Conservation (phyloP, 139 green algal genomes). For the Asterochloris sp. region DNA sequence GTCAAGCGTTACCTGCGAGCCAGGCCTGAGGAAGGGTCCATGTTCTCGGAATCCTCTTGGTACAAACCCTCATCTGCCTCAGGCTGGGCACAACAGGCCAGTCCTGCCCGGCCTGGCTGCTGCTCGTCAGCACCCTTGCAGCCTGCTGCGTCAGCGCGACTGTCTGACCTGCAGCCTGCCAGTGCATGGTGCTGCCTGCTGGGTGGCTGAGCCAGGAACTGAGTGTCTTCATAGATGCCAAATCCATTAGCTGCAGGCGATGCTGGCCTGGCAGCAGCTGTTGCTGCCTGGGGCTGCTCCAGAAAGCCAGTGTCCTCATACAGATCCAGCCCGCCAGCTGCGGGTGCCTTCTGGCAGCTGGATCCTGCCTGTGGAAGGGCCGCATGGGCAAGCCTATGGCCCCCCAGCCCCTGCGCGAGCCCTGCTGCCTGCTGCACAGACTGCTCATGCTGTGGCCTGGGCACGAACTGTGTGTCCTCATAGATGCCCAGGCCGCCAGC, state of each 20-base stretch:
- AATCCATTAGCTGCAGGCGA: not conserved
- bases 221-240: constrained; percentile 22
- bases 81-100: too few relatives aligned
- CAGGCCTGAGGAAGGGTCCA: too few relatives aligned
- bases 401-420: not conserved
- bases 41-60: too few relatives aligned
- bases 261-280: not conserved
- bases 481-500: too few relatives aligned
- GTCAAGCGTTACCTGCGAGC: too few relatives aligned
- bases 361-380: not conserved
- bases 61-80: too few relatives aligned
- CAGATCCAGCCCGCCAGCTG: constrained; percentile 11
- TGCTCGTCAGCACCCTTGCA: too few relatives aligned
- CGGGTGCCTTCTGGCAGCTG: not conserved
- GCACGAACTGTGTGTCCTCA: not conserved
- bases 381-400: not conserved
- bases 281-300: not conserved
- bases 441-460: not conserved
- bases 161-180: too few relatives aligned
- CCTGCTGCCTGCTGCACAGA: constrained; percentile 27
- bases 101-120: too few relatives aligned
- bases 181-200: too few relatives aligned
- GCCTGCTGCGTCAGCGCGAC: not conserved
- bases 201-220: constrained; percentile 3
- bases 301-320: constrained; percentile 47